Conservation (phyloP, 495 filamentous ascomycete genomes). For the Durotheca rogersii region DNA sequence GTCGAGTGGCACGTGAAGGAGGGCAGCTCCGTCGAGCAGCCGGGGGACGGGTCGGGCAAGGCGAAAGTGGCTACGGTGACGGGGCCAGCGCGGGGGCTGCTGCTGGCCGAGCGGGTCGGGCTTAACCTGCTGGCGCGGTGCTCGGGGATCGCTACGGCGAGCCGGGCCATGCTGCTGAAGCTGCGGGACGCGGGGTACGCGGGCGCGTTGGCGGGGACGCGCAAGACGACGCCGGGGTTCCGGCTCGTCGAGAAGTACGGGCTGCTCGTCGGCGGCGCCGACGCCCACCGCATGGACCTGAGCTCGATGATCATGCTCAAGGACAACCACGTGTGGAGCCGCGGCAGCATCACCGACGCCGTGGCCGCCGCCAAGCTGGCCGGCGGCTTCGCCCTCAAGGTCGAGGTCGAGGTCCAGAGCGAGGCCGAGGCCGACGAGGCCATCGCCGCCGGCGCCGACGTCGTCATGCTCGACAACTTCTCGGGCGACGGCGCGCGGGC, state of each 20-base stretch:
- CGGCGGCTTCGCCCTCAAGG: constrained; percentile 86
- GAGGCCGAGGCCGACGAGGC: constrained; percentile 88
- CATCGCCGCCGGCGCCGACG: constrained; percentile 84
- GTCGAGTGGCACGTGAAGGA: constrained; percentile 86
- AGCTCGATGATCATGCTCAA: constrained; percentile 97
- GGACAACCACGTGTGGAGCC: constrained; percentile 95
- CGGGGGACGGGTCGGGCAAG: constrained; percentile 52
- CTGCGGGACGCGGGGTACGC: constrained; percentile 66
- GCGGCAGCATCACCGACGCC: constrained; percentile 78
- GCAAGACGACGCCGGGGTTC: constrained; percentile 97
- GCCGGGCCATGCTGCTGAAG: constrained; percentile 49
- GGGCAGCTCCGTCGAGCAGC: constrained; percentile 60
- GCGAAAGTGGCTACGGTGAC: constrained; percentile 74
- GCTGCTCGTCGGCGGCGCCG: constrained; percentile 88
- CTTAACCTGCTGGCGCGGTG: constrained; percentile 90
- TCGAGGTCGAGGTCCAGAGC: constrained; percentile 92
- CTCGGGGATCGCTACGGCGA: constrained; percentile 85
- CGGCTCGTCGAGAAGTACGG: constrained; percentile 97
- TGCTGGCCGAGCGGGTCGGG: constrained; percentile 90
- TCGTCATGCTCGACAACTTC: constrained; percentile 98
- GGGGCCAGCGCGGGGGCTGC: constrained; percentile 79
- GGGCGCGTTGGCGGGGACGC: constrained; percentile 86
- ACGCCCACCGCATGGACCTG: constrained; percentile 88
- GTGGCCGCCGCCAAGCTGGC: constrained; percentile 80
- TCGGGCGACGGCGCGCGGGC: constrained; percentile 68